phyloP scores from a whole-genome alignment of 345 rosid genomes.

The Rhizophora apiculata region DNA sequence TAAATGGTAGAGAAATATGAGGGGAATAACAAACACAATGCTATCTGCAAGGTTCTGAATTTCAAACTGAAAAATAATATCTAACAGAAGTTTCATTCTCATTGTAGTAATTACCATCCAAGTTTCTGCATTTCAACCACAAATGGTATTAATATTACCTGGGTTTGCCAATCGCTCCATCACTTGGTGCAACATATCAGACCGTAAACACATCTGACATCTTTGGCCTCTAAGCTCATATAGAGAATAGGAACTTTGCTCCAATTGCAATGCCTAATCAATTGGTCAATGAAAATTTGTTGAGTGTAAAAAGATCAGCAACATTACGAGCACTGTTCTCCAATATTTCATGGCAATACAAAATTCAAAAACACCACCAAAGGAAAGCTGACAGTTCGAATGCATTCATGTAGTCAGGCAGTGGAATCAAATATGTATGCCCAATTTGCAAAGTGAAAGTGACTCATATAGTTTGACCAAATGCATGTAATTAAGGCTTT shows the following conservation, averaged over 20 bases:
- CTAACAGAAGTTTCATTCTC: too few species aligned
- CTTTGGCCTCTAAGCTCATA: conserved; percentile 26
- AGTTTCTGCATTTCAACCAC: too few species aligned
- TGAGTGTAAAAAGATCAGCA: background rate
- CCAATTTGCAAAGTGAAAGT: too few species aligned
- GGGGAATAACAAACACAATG: background rate
- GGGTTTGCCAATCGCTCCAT: conserved; percentile 34
- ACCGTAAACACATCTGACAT: conserved; percentile 34
- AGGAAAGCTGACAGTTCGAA: too few species aligned
- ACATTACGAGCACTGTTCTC: background rate
- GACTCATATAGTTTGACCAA: too few species aligned
- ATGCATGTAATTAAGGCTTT: too few species aligned
- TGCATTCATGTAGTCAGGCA: too few species aligned
- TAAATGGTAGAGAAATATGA: background rate
- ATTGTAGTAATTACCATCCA: too few species aligned
- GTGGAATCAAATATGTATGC: too few species aligned
- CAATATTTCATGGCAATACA: background rate
- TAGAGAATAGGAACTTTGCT: conserved; percentile 22
- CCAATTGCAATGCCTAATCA: conserved; percentile 33
- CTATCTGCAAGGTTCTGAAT: too few species aligned
- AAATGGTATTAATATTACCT: conserved; percentile 13
- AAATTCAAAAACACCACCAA: background rate
- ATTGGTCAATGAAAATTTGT: background rate
- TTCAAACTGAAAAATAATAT: too few species aligned
- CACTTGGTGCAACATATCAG: conserved; percentile 30